phyloP scores from a whole-genome alignment of 305 asterid genomes.

The Fraxinus platypoda region DNA sequence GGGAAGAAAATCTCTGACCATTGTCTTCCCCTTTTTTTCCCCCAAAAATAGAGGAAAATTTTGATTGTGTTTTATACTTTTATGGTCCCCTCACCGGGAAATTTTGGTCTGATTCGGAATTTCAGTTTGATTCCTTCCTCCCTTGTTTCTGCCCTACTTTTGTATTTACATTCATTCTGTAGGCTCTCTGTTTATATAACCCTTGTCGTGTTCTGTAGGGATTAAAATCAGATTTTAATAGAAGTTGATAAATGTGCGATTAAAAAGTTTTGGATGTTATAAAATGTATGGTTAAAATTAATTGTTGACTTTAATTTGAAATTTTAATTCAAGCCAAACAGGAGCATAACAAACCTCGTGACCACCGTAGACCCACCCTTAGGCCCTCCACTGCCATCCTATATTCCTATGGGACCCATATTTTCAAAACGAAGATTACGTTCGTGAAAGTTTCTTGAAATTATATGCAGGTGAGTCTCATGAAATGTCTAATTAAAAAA shows the following conservation, averaged over 20 bases:
- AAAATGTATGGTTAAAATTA: too few species aligned
- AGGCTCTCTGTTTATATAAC: too few species aligned
- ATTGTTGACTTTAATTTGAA: too few species aligned
- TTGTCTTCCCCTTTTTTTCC: neutral
- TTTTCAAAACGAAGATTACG: neutral
- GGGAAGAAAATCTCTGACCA: conserved; percentile 19
- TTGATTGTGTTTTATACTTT: neutral
- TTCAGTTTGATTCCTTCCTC: neutral
- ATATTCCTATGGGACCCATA: neutral
- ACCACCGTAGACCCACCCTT: neutral
- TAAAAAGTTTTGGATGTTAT: too few species aligned
- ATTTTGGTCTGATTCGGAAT: conserved; percentile 10
- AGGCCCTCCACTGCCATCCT: neutral
- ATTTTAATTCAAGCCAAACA: too few species aligned
- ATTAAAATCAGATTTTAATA: too few species aligned
- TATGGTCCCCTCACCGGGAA: neutral
- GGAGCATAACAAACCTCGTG: neutral
- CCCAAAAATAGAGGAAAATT: neutral
- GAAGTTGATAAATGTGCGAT: too few species aligned
- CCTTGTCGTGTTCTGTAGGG: too few species aligned
- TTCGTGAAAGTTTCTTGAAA: too few species aligned
- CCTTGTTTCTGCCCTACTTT: conserved; percentile 29
- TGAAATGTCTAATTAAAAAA: neutral
- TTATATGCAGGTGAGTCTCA: neutral
- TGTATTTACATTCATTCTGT: conserved; percentile 36